phyloP scores from a whole-genome alignment of 306 rosid species.

The Prosopis cineraria region DNA sequence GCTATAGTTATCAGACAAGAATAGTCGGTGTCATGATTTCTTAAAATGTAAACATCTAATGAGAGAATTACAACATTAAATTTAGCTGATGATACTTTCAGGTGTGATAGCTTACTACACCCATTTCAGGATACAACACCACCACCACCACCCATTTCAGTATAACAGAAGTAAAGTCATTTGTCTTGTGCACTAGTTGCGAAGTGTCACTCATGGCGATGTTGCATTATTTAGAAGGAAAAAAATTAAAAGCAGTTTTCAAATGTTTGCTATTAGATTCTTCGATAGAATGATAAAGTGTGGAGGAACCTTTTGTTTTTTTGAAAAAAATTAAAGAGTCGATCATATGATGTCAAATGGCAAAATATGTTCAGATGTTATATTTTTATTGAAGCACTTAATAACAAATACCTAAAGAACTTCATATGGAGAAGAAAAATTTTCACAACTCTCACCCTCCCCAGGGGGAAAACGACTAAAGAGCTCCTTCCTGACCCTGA shows the following conservation, averaged over 20 bases:
- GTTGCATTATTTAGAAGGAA: not conserved
- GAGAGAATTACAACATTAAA: not conserved
- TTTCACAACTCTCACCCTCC: not conserved
- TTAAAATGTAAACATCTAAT: not conserved
- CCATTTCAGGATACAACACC: not conserved
- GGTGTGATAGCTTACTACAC: not conserved
- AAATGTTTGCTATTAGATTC: not conserved
- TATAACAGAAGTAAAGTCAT: not conserved
- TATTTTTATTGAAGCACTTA: not conserved
- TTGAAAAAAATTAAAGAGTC: not conserved
- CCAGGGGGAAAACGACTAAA: not conserved
- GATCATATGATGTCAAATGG: not conserved
- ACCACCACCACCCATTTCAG: not conserved
- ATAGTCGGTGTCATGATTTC: not conserved
- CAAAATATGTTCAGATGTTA: not conserved
- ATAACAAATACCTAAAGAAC: not conserved
- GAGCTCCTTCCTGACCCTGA: not conserved
- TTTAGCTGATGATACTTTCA: not conserved
- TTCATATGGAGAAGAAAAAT: not conserved
- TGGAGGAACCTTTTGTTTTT: too few species aligned
- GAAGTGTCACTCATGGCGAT: not conserved
- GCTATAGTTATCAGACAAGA: not conserved
- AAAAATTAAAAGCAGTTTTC: not conserved
- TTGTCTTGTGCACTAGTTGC: slow-evolving; percentile 13
- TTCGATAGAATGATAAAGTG: not conserved